phyloP scores from a whole-genome alignment of 768 basidiomycete genomes.

The Pisolithus tinctorius region DNA sequence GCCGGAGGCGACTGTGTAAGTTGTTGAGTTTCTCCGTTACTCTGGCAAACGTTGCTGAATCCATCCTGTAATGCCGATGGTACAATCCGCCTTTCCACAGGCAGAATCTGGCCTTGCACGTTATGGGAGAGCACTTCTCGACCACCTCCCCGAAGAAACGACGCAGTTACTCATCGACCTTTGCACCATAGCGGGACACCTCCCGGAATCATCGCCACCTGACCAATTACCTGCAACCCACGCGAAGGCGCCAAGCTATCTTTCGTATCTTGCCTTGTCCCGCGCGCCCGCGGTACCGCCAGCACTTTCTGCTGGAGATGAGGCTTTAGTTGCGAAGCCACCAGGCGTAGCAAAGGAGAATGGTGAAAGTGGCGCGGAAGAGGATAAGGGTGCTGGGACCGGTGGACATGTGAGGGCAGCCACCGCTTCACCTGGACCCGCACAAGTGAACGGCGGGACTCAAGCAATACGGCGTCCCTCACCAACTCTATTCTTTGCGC shows the following conservation, averaged over 20 bases:
- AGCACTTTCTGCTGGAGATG: conserved; percentile 30
- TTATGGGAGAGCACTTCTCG: conserved; percentile 84
- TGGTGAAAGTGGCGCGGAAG: conserved; percentile 12
- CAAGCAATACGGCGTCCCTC: conserved; percentile 52
- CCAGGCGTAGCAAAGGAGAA: conserved; percentile 5
- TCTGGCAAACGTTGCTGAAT: too few species aligned
- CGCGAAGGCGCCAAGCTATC: conserved; percentile 51
- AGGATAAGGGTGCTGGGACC: conserved; percentile 10
- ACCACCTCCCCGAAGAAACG: conserved; percentile 78
- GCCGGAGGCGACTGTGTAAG: conserved; percentile 76
- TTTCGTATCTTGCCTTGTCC: conserved; percentile 75
- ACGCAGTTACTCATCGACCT: conserved; percentile 89
- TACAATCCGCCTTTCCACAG: conserved; percentile 33
- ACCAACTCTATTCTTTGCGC: conserved; percentile 83
- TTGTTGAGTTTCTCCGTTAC: conserved; percentile 4
- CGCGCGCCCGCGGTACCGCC: conserved; percentile 41
- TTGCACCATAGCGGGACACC: conserved; percentile 61
- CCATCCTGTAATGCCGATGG: too few species aligned
- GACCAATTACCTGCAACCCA: conserved; percentile 12
- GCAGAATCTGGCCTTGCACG: conserved; percentile 81
- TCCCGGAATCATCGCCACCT: conserved; percentile 31
- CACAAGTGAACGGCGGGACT: conserved; percentile 7
- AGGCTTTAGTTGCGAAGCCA: neutral
- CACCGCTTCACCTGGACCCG: conserved; percentile 8
- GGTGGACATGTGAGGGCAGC: conserved; percentile 24